Conservation (phyloP, 805 yeast genomes). For the Hagleromyces aurorensis region DNA sequence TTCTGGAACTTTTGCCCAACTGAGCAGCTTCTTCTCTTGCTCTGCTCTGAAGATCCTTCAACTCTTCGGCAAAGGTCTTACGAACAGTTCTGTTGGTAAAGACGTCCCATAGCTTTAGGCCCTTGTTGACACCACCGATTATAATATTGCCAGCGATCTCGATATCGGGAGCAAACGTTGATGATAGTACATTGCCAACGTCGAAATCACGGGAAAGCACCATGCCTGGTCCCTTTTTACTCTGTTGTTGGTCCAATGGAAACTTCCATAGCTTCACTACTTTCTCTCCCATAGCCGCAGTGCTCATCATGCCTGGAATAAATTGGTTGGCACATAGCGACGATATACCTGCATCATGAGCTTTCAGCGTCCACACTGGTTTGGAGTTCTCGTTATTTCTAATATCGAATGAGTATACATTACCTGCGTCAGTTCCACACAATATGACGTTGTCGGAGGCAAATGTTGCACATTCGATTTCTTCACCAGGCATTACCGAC, state of each 20-base stretch:
- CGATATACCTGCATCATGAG: conserved; percentile 92
- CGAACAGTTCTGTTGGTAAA: conserved; percentile 78
- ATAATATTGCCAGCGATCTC: conserved; percentile 80
- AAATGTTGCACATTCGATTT: conserved; percentile 79
- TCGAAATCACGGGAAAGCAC: conserved; percentile 86
- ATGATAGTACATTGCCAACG: conserved; percentile 82
- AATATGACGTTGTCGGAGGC: conserved; percentile 49
- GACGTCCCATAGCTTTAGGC: conserved; percentile 87
- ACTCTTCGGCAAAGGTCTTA: conserved; percentile 52
- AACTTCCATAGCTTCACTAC: conserved; percentile 82
- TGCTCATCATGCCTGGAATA: conserved; percentile 66
- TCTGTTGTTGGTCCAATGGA: conserved; percentile 31
- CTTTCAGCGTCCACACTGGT: conserved; percentile 92
- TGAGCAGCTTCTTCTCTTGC: conserved; percentile 53
- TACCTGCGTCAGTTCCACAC: conserved; percentile 90
- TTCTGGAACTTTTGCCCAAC: conserved; percentile 58
- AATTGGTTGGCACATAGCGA: conserved; percentile 61
- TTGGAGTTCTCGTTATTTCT: conserved; percentile 46
- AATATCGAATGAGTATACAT: conserved; percentile 81
- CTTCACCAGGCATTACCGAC: conserved; percentile 60
- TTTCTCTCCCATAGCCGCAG: conserved; percentile 91
- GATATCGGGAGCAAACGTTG: conserved; percentile 77
- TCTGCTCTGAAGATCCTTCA: conserved; percentile 42
- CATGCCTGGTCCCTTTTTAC: conserved; percentile 61
- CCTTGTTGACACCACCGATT: conserved; percentile 80